Percentiles rank a stretch among this genome's conserved stretches.
phyloP scores from a whole-genome alignment of 164 flowering plant genomes.

The Akebia trifoliata region DNA sequence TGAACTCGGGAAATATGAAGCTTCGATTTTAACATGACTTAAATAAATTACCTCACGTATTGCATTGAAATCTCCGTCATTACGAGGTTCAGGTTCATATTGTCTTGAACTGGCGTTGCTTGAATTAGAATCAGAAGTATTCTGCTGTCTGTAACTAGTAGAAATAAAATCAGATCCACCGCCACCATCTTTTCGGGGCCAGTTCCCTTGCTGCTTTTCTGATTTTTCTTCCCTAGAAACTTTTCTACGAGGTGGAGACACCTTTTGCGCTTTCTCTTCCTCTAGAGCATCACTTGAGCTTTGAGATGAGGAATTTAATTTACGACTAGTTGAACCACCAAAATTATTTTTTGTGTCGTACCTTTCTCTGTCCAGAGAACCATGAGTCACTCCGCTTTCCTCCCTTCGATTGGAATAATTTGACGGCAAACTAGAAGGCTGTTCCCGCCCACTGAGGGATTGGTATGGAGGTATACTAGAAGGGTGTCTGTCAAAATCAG shows the following conservation, averaged over 20 bases:
- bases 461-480: conserved; percentile 31
- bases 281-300: conserved; percentile 34
- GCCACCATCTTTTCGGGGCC: conserved; percentile 44
- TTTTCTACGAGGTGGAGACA: conserved; percentile 88
- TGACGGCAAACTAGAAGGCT: conserved; percentile 34
- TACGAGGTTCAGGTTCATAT: conserved; percentile 45
- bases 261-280: conserved; percentile 72
- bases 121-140: conserved; percentile 28
- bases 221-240: conserved; percentile 56
- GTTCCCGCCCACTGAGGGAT: conserved; percentile 17
- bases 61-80: conserved; percentile 67
- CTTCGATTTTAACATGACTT: neutral
- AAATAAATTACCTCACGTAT: conserved; percentile 64
- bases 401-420: conserved; percentile 26
- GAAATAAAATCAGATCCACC: conserved; percentile 41
- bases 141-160: conserved; percentile 43
- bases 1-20: neutral
- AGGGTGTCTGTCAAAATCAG: conserved; percentile 41
- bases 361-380: conserved; percentile 48
- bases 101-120: conserved; percentile 37
- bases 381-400: conserved; percentile 40
- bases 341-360: conserved; percentile 34
- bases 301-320: conserved; percentile 29
- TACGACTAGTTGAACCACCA: conserved; percentile 42
- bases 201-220: conserved; percentile 54